phyloP scores from a whole-genome alignment of 140 eudicot species.

The Oenanthe javanica region DNA sequence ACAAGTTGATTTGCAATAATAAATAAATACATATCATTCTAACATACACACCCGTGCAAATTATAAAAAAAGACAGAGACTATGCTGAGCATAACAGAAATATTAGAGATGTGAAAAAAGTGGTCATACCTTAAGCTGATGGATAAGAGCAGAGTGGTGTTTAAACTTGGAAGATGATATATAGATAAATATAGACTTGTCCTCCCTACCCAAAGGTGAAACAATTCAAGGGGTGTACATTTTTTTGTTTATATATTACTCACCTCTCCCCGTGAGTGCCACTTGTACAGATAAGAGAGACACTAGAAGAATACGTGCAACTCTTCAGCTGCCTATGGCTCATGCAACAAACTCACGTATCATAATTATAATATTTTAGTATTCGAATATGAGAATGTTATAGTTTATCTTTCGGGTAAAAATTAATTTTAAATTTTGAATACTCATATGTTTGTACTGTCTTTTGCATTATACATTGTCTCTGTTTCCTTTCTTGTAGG shows the following conservation, averaged over 20 bases:
- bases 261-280: not conserved
- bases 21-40: not conserved
- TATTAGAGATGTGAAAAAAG: not conserved
- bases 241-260: not conserved
- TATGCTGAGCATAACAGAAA: not conserved
- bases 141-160: constrained; percentile 5
- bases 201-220: not conserved
- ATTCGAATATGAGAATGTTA: not conserved
- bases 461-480: no score
- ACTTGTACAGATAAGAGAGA: not conserved
- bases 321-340: not conserved
- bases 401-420: not conserved
- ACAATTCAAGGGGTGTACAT: not conserved
- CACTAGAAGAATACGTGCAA: not conserved
- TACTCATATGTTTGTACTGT: not conserved
- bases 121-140: not conserved
- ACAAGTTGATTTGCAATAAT: no score
- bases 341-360: not conserved
- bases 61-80: not conserved
- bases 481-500: no score
- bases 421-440: not conserved
- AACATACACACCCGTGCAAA: not conserved
- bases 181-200: not conserved
- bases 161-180: not conserved
- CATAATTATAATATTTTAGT: not conserved